Base-by-base conservation (phyloP, 768 basidiomycete species). In the Amanita fuliginea region DNA sequence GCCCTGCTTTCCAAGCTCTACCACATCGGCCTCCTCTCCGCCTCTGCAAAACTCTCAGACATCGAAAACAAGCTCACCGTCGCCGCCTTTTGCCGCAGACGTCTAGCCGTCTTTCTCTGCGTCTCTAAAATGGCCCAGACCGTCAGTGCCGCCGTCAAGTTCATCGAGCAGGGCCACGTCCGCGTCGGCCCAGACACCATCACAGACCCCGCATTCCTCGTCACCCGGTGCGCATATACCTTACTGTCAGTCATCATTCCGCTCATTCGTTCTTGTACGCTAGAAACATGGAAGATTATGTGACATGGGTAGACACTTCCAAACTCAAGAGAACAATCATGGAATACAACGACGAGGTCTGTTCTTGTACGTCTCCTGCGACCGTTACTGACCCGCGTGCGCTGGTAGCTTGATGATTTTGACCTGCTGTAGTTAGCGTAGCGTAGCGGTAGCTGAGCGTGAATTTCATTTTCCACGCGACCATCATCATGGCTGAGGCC, bases 251-350 rank as follows among this genome's bases (percentile, higher is more conserved):
- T 14, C 46, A 21, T 42, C 21, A 22, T 13, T 39, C 26, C 34
- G 3, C 32, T 56, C 34, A 51, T 30, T 11, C 40, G 11, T n/a
- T n/a, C n/a, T n/a, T 45, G 33, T 49, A 51, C 44, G n/a, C n/a
- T 53, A 89, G 95, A 58, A 87, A 92, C 56, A 94, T 96, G 93
- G 93, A 98, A 61, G 96, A 99, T 74, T 99, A 94, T 67, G 91
- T 98, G 40, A 99, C 96, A 32, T 99, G 96, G 96, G 94, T 98
- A 18, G 94, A 97, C 62, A 91, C 91, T 21, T 94, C 90, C 56
- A 95, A 95, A 64, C 78, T 97, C 62, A 97, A 95, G 80, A 76
- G 95, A 48, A 93, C 90, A 0, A 81, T 98, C 66, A 85, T 93
- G 86, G 68, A 73, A 52, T 99, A 99, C 75, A 99, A 99, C 63